These are phyloP conservation scores for Eucalyptus camaldulensis DNA, from an alignment of 345 rosid genomes.

Conservation along the genomic window DNA sequence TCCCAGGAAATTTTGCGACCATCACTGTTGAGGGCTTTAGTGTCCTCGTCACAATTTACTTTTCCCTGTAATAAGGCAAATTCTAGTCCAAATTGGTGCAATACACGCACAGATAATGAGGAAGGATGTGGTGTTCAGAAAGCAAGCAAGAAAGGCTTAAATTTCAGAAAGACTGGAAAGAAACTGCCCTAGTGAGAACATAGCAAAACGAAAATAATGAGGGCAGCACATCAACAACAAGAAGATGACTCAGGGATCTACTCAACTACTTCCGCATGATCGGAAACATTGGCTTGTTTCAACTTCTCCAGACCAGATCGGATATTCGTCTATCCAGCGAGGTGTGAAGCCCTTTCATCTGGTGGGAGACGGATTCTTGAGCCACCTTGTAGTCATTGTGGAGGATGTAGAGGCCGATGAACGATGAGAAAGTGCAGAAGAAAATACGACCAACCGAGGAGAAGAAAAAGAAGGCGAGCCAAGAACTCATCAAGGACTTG, in stretches of 20 bases:
- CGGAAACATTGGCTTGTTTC: slow-evolving; percentile 61
- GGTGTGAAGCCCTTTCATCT: slow-evolving; percentile 56
- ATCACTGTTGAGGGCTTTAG: too few species aligned
- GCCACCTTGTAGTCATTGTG: slow-evolving; percentile 77
- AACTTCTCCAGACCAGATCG: slow-evolving; percentile 59
- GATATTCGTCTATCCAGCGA: slow-evolving; percentile 69
- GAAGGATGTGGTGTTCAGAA: too few species aligned
- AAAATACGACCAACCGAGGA: too few species aligned
- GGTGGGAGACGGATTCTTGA: slow-evolving; percentile 64
- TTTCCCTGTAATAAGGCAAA: too few species aligned
- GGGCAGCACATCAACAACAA: not conserved
- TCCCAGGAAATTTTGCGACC: too few species aligned
- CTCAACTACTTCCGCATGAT: slow-evolving; percentile 42
- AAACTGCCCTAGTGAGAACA: not conserved
- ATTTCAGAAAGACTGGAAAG: not conserved
- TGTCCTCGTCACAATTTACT: too few species aligned
- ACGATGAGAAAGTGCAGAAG: slow-evolving; percentile 18
- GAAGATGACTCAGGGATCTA: slow-evolving; percentile 10
- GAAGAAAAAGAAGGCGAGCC: too few species aligned
- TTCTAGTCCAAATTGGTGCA: too few species aligned
- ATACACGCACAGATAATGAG: too few species aligned
- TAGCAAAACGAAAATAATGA: not conserved
- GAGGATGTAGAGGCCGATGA: slow-evolving; percentile 59
- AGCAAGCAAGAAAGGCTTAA: not conserved
- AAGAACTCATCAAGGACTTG: too few species aligned